These are phyloP conservation scores for Sapria himalayana DNA, from an alignment of 345 rosid genomes.

Conservation along the genomic window DNA sequence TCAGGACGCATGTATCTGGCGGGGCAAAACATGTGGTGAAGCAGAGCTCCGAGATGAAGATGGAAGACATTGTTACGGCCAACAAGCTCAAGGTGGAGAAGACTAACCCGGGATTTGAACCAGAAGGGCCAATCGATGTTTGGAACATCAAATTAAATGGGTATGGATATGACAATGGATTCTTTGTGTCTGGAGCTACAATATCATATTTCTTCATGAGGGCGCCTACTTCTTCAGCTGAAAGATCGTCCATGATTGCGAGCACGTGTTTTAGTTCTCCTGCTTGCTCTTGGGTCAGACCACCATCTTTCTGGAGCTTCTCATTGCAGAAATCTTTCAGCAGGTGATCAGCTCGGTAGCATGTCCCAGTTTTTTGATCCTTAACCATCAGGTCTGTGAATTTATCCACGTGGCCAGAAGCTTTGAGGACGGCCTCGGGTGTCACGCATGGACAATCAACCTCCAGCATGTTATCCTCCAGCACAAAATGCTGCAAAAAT, in stretches of 20 bases:
- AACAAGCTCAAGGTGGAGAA: background rate
- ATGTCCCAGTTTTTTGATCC: conserved; percentile 69
- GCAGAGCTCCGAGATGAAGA: too few species aligned
- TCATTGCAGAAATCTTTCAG: conserved; percentile 76
- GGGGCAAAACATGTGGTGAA: conserved; percentile 7
- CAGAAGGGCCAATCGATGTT: conserved; percentile 94
- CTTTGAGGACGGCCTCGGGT: conserved; percentile 81
- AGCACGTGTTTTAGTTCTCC: conserved; percentile 65
- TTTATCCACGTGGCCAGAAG: conserved; percentile 94
- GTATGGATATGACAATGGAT: conserved; percentile 74
- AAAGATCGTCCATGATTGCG: conserved; percentile 63
- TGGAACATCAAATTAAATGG: conserved; percentile 94
- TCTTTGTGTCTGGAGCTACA: conserved; percentile 61
- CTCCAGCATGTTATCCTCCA: conserved; percentile 86
- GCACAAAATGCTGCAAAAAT: conserved; percentile 65
- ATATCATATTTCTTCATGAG: conserved; percentile 72
- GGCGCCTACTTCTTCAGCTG: conserved; percentile 55
- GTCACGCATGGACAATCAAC: conserved; percentile 93
- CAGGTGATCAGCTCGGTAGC: conserved; percentile 80
- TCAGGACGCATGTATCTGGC: conserved; percentile 98
- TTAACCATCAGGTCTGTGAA: conserved; percentile 96
- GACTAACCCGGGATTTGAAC: conserved; percentile 54
- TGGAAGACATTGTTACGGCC: too few species aligned
- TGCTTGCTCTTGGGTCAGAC: conserved; percentile 43
- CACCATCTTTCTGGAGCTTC: conserved; percentile 71